Base-by-base conservation (phyloP, 2,329 filamentous ascomycete species). In the Venturia oleaginea region DNA sequence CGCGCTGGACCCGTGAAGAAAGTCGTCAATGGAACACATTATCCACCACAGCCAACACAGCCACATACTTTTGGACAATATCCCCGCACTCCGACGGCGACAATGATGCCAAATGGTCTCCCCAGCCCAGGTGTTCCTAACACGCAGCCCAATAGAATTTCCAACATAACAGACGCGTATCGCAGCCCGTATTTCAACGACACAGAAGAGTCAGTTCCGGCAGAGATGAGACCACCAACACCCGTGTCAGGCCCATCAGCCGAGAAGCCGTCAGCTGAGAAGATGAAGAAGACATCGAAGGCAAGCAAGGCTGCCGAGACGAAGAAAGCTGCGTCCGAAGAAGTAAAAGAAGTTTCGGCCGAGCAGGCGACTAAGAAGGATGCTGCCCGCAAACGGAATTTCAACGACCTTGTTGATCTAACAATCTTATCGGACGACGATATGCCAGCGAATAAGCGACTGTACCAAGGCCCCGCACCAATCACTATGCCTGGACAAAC, bases 371-470 rank as follows among this genome's bases (percentile, higher is more conserved):
- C 81, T 67, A 85, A 84, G 68, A 81, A 80, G 69, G 80, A 83
- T 68, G 78, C 78, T 63, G 82, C 83, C n/a, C 75, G 80, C 32
- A 85, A 85, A 69, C 77, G 81, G 27, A 79, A 76, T 8, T 80
- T 85, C 67, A 77, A 74, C 32, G 82, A 84, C 34, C 72, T 85
- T 51, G 75, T 84, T 6, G 83, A 85, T 69, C 70, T 85, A 62
- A 80, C 81, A 4, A 67, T 68, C 27, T 69, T 80, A 22, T 78
- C 78, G 19, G 79, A 80, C 46, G 80, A 84, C 27, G 70, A 73
- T 62, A 64, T 38, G 46, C 54, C 40, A 27, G 19, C 27, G n/a
- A 42, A 38, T 10, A 59, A 63, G 43, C 48, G 63, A 30, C 32
- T 30, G 5, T 60, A 51, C 32, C 34, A 40, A 40, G 38, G 24